These are phyloP conservation scores for Populus deltoides DNA, from an alignment of 345 rosid species.

Conservation along the genomic window DNA sequence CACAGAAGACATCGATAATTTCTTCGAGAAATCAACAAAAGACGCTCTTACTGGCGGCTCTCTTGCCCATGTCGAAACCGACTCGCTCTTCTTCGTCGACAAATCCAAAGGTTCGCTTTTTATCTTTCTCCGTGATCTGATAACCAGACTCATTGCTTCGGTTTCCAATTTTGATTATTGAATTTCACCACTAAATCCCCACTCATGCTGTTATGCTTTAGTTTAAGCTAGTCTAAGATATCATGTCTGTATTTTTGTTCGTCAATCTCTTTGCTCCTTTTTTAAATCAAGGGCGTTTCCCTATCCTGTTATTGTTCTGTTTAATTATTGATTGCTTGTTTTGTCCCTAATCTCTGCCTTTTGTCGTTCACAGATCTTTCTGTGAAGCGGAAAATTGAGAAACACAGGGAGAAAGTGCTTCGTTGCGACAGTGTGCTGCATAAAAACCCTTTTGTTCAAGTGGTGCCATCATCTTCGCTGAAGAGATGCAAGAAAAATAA, in stretches of 20 bases:
- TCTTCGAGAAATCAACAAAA: constrained; percentile 67
- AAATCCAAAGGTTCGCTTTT: constrained; percentile 50
- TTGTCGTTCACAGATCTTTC: constrained; percentile 49
- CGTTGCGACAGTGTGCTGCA: constrained; percentile 60
- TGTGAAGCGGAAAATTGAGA: constrained; percentile 78
- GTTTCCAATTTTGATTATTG: too few species aligned
- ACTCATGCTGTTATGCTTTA: too few species aligned
- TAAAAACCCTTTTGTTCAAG: constrained; percentile 70
- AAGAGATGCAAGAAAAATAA: constrained; percentile 40
- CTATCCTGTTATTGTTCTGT: background rate
- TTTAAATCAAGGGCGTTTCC: too few species aligned
- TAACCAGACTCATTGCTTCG: too few species aligned
- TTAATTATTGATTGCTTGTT: background rate
- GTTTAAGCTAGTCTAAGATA: too few species aligned
- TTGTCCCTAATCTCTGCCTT: too few species aligned
- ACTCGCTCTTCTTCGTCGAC: constrained; percentile 72
- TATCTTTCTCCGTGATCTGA: background rate
- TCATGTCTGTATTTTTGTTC: too few species aligned
- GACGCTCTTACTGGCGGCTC: constrained; percentile 88
- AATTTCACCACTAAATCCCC: too few species aligned
- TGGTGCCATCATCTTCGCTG: constrained; percentile 62
- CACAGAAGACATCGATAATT: constrained; percentile 70
- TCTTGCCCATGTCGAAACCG: constrained; percentile 58
- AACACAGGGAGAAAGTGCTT: constrained; percentile 66
- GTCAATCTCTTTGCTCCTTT: too few species aligned